phyloP scores from a whole-genome alignment of 192 early-diverging fungal species.

The Martensiomyces pterosporus region DNA sequence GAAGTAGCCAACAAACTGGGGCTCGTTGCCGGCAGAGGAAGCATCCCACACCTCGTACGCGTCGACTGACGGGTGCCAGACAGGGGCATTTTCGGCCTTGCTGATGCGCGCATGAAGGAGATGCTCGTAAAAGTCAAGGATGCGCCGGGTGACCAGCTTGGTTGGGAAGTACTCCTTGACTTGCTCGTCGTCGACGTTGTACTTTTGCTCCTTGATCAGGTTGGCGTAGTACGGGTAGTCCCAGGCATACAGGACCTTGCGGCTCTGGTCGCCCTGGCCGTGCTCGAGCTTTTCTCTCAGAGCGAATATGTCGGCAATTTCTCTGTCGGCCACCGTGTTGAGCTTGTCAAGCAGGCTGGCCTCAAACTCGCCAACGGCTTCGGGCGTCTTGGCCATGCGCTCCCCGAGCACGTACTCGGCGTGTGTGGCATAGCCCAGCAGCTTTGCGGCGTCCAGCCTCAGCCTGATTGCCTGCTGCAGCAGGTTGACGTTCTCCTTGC shows the following conservation, averaged over 20 bases:
- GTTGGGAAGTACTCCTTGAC: slow-evolving; percentile 71
- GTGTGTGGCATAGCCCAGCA: slow-evolving; percentile 64
- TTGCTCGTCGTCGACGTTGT: slow-evolving; percentile 58
- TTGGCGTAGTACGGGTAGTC: slow-evolving; percentile 65
- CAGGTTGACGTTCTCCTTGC: slow-evolving; percentile 52
- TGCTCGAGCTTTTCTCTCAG: slow-evolving; percentile 63
- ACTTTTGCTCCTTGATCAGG: slow-evolving; percentile 55
- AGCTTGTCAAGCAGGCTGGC: slow-evolving; percentile 52
- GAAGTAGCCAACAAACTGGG: slow-evolving; percentile 59
- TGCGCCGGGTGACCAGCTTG: slow-evolving; percentile 47
- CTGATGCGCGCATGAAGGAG: slow-evolving; percentile 59
- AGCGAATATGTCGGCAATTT: slow-evolving; percentile 53
- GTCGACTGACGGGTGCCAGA: slow-evolving; percentile 73
- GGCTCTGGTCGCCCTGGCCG: slow-evolving; percentile 26
- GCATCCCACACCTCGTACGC: slow-evolving; percentile 64
- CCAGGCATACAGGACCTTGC: slow-evolving; percentile 59
- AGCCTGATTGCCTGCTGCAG: slow-evolving; percentile 51
- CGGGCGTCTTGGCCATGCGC: slow-evolving; percentile 70
- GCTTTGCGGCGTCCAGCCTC: slow-evolving; percentile 39
- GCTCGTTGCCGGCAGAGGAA: slow-evolving; percentile 39
- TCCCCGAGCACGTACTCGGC: slow-evolving; percentile 60
- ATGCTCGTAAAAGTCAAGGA: slow-evolving; percentile 63
- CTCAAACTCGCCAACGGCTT: slow-evolving; percentile 57
- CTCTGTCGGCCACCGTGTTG: slow-evolving; percentile 47
- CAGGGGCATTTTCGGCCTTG: slow-evolving; percentile 50